Evolutionary conservation across 495 filamentous ascomycete species (phyloP).

Genomic region (Podospora pseudocomata): DNA sequence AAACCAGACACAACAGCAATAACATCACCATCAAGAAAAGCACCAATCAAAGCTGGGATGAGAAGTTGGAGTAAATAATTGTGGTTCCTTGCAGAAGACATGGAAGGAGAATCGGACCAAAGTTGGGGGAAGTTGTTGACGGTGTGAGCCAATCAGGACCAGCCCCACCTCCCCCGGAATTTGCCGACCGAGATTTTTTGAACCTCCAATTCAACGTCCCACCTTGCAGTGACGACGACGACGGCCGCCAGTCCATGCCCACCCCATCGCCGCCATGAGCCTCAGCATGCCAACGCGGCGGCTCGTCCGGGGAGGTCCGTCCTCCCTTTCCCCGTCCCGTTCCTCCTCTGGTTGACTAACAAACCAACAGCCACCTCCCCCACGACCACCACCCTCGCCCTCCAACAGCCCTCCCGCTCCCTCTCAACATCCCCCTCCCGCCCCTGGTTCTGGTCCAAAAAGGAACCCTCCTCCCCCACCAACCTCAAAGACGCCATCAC

Average conservation of each 20-base stretch:
- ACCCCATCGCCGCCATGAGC: conserved; percentile 39
- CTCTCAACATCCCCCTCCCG: conserved; percentile 33
- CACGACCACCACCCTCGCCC: conserved; percentile 20
- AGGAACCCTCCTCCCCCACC: conserved; percentile 8
- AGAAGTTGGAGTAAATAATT: not conserved
- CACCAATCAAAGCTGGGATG: not conserved
- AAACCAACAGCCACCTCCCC: conserved; percentile 15
- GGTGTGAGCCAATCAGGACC: conserved; percentile 13
- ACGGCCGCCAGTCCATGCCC: conserved; percentile 22
- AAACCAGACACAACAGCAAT: not conserved
- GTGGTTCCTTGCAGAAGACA: not conserved
- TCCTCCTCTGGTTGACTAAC: conserved; percentile 22
- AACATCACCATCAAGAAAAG: not conserved
- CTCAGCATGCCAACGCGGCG: conserved; percentile 43
- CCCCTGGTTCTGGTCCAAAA: conserved; percentile 30
- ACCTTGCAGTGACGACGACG: not conserved
- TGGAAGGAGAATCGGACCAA: not conserved
- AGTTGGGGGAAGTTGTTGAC: not conserved
- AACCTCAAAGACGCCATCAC: conserved; percentile 1
- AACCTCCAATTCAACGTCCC: conserved; percentile 1
- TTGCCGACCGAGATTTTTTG: conserved; percentile 31
- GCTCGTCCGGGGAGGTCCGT: conserved; percentile 39
- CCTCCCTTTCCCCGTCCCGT: conserved; percentile 14
- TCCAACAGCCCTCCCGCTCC: conserved; percentile 22
- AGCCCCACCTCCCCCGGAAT: conserved; percentile 16